These are phyloP conservation scores for Gymnopilus junonius DNA, from an alignment of 768 basidiomycete species.

Conservation along the genomic window DNA sequence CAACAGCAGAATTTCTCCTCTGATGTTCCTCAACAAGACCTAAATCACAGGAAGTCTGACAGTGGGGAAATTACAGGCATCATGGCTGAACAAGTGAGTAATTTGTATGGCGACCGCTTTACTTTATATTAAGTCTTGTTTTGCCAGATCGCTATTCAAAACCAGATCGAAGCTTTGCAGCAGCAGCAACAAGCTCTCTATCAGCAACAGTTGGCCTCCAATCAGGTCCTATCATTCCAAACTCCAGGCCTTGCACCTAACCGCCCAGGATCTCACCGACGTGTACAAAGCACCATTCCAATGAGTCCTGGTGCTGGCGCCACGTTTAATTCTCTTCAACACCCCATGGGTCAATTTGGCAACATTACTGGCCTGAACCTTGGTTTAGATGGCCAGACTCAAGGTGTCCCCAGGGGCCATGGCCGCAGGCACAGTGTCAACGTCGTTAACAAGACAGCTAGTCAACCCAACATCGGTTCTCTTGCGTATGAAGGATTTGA, in stretches of 20 bases:
- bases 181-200: constrained; percentile 91
- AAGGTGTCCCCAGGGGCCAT: constrained; percentile 79
- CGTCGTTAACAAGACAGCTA: constrained; percentile 76
- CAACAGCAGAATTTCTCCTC: constrained; percentile 52
- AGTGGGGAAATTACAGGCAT: constrained; percentile 83
- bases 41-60: constrained; percentile 60
- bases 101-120: not conserved
- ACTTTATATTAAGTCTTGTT: not conserved
- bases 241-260: constrained; percentile 73
- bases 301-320: constrained; percentile 51
- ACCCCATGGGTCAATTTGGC: constrained; percentile 72
- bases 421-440: constrained; percentile 92
- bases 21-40: constrained; percentile 36
- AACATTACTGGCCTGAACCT: constrained; percentile 54
- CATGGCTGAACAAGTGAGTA: constrained; percentile 96
- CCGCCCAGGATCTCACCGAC: constrained; percentile 63
- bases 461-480: constrained; percentile 50
- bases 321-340: constrained; percentile 50
- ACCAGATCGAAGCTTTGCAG: constrained; percentile 87
- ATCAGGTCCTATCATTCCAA: constrained; percentile 81
- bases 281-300: constrained; percentile 86
- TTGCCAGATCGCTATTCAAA: constrained; percentile 84
- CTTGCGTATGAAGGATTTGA: constrained; percentile 71
- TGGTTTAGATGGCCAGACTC: constrained; percentile 66
- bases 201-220: constrained; percentile 89